Conservation (phyloP, 2,329 filamentous ascomycete species). For the Chalaropsis thielavioides region DNA sequence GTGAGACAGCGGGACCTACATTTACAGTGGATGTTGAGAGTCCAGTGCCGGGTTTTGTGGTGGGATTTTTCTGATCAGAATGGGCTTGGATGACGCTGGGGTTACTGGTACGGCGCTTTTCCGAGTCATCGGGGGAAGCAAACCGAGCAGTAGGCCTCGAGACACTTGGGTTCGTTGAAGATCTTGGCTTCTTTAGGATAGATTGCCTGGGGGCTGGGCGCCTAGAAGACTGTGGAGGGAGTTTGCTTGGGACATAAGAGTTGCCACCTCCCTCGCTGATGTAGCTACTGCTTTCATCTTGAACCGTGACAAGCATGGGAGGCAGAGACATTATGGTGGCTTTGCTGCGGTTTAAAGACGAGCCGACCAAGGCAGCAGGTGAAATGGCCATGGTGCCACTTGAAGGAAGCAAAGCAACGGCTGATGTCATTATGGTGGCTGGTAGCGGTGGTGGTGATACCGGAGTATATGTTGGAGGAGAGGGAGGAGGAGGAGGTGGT, state of each 20-base stretch:
- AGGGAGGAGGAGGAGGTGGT: background rate
- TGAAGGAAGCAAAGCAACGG: slow-evolving; percentile 3
- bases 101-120: background rate
- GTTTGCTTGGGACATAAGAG: background rate
- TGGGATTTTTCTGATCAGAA: background rate
- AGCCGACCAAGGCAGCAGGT: background rate
- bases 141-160: slow-evolving; percentile 48
- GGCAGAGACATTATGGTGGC: background rate
- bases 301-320: background rate
- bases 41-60: background rate
- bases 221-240: slow-evolving; percentile 28
- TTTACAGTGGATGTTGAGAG: background rate
- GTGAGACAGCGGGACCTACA: background rate
- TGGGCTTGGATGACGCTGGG: background rate
- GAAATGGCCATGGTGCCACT: background rate
- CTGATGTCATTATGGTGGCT: background rate
- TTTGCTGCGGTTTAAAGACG: background rate
- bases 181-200: slow-evolving; percentile 44
- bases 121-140: slow-evolving; percentile 37
- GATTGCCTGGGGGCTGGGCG: slow-evolving; percentile 32
- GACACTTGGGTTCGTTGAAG: slow-evolving; percentile 36
- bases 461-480: background rate
- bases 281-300: background rate
- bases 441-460: background rate
- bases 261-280: background rate